Evolutionary conservation across 2,329 filamentous ascomycete species (phyloP).

Genomic region (Aspergillus sp.): DNA sequence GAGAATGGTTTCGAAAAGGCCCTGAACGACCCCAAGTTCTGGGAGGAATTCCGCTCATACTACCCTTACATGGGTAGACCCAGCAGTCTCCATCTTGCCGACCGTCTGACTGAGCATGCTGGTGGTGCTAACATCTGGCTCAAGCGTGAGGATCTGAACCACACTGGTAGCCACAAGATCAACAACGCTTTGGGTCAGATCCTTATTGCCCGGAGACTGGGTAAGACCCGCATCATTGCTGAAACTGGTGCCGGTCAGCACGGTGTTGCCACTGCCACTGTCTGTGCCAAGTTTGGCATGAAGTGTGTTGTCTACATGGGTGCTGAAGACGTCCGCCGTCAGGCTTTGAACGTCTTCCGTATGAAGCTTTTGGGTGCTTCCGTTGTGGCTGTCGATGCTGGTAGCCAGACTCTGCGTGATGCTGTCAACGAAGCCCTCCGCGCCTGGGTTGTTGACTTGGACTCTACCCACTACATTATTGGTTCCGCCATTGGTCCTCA

Average conservation of each 20-base stretch:
- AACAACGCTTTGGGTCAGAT: slow-evolving; percentile 97
- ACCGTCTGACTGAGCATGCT: slow-evolving; percentile 80
- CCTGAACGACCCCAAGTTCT: slow-evolving; percentile 83
- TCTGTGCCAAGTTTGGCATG: slow-evolving; percentile 98
- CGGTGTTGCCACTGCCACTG: slow-evolving; percentile 93
- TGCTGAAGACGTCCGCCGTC: slow-evolving; percentile 90
- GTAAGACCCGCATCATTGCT: slow-evolving; percentile 95
- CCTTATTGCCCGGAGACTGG: slow-evolving; percentile 75
- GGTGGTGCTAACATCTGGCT: slow-evolving; percentile 96
- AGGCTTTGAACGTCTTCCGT: slow-evolving; percentile 96
- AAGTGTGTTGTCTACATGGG: slow-evolving; percentile 98
- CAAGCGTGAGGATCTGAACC: slow-evolving; percentile 96
- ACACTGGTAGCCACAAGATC: slow-evolving; percentile 98
- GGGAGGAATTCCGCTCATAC: slow-evolving; percentile 93
- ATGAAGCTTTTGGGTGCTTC: slow-evolving; percentile 94
- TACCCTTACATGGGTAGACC: slow-evolving; percentile 97
- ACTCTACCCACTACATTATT: slow-evolving; percentile 97
- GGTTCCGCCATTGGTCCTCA: slow-evolving; percentile 96
- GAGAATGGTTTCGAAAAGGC: slow-evolving; percentile 88
- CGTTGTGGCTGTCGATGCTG: slow-evolving; percentile 88
- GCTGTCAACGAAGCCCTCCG: slow-evolving; percentile 94
- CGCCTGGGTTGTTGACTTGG: slow-evolving; percentile 86
- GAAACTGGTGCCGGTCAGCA: slow-evolving; percentile 98
- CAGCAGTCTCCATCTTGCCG: slow-evolving; percentile 83
- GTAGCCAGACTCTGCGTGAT: slow-evolving; percentile 75